Percentiles rank a stretch among this genome's conserved stretches.
phyloP scores from a whole-genome alignment of 1,284 basidiomycete species.

The Rhodotorula sp. region DNA sequence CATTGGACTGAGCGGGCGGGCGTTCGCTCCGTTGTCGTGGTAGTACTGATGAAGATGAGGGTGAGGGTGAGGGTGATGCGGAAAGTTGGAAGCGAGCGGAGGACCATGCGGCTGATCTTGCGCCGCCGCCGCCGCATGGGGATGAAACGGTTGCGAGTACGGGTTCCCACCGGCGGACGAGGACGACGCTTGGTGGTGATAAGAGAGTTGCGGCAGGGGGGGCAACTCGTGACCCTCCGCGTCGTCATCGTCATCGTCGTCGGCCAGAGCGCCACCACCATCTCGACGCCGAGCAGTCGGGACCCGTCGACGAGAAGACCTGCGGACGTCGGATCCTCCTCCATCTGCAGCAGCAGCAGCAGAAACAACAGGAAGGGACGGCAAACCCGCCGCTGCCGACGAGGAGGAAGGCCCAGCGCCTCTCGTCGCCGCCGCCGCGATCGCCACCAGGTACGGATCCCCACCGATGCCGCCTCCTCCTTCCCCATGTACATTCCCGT shows the following conservation, averaged over 20 bases:
- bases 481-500: background rate
- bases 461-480: background rate
- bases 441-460: background rate
- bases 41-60: background rate
- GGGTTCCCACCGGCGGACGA: constrained; percentile 1
- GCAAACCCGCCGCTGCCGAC: background rate
- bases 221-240: background rate
- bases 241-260: background rate
- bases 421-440: background rate
- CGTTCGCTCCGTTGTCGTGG: background rate
- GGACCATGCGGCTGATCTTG: constrained; percentile 2
- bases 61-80: background rate
- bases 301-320: background rate
- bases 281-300: background rate
- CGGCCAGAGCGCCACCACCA: background rate
- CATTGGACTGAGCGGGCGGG: background rate
- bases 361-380: background rate
- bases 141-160: constrained; percentile 18
- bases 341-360: background rate
- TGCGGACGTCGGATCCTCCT: background rate
- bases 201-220: background rate
- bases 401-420: background rate
- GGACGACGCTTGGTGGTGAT: background rate
- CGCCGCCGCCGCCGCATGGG: background rate
- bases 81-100: background rate